A percentile compares a stretch with the other conserved stretches of the same genome.
These are phyloP conservation scores for Paramecium caudatum DNA, from an alignment of 73 alveolate species.

Conservation along the genomic window DNA sequence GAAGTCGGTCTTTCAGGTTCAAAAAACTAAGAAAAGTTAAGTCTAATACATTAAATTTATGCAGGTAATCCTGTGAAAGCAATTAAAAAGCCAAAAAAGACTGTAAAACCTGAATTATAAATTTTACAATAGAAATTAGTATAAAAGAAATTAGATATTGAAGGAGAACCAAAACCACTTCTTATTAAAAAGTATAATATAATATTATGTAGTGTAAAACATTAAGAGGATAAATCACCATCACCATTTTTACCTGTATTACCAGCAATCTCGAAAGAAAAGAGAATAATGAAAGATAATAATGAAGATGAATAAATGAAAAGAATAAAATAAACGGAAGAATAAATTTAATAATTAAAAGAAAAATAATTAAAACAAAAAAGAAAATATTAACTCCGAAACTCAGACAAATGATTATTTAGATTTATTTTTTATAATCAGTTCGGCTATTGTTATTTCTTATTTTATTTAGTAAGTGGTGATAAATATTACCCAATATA, in stretches of 20 bases:
- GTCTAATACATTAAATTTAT: slow-evolving; percentile 43
- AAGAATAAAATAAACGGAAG: slow-evolving; percentile 60
- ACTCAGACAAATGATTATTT: slow-evolving; percentile 62
- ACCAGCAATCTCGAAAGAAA: slow-evolving; percentile 50
- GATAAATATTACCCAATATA: slow-evolving; percentile 51
- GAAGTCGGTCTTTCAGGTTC: neutral
- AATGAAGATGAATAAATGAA: slow-evolving; percentile 49
- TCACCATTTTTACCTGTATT: slow-evolving; percentile 49
- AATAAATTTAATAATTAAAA: slow-evolving; percentile 26
- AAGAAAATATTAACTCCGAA: slow-evolving; percentile 62
- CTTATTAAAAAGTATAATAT: slow-evolving; percentile 30
- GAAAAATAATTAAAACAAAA: slow-evolving; percentile 45
- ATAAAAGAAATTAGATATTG: slow-evolving; percentile 47
- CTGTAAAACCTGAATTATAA: slow-evolving; percentile 27
- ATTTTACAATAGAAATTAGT: slow-evolving; percentile 11
- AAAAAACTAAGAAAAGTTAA: neutral
- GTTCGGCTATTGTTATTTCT: neutral
- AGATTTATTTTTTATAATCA: neutral
- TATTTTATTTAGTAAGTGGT: slow-evolving; percentile 24
- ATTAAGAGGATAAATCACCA: slow-evolving; percentile 22
- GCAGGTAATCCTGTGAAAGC: slow-evolving; percentile 1
- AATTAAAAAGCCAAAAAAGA: neutral
- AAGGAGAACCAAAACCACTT: slow-evolving; percentile 59
- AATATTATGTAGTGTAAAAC: neutral
- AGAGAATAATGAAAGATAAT: neutral